Evolutionary conservation across 352 stramenopile genomes (phyloP), one percentile per base, ranked within the genome.

Genomic region (Phytophthora hybrid): DNA sequence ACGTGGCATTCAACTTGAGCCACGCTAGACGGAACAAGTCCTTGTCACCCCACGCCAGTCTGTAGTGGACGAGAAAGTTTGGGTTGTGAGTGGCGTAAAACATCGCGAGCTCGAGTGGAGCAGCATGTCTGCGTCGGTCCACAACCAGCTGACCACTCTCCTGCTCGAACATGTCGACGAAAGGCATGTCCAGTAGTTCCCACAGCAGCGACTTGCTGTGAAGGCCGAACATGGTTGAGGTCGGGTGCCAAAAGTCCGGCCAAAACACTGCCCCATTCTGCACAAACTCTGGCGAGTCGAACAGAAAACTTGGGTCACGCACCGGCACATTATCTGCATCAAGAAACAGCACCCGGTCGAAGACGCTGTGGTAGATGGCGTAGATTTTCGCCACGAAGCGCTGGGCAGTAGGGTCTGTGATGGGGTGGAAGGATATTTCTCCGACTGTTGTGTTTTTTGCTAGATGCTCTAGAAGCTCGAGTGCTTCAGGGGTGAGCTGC

Each of bases 101-200:
- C 61, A 75, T 44, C 5, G 87, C 66, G 6, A 80, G 63, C 13
- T 76, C 32, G 9, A 88, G 66, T 16, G 82, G 72, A 13, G 57
- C 65, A 0, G 61, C 44, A 31, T 79, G 74, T 32, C 70, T 81
- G 53, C 57, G 56, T 26, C 76, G 74, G 64, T 89, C 72, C 18
- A 91, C 68, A 23, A 90, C 44, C 19, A 91, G 41, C 53, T 91
- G 84, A 13, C 84, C 84, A 31, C 81, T 89, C 55, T 91, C 84
- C 66, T 91, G 84, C 63, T 91, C 84, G 58, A 90, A 90, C 84
- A 90, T 91, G 64, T 87, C 73, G 13, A 88, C 78, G 34, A 82
- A 86, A 0, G 70, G 64, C 55, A 86, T 57, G 26, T 74, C 78
- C 2, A 91, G 68, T 10, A 89, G 66, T 53, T 87, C 76, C 84